A percentile compares a stretch with the other conserved stretches of the same genome.
These are phyloP conservation scores for Puccinia novopanici DNA, from an alignment of 1,284 basidiomycete species.

Conservation along the genomic window DNA sequence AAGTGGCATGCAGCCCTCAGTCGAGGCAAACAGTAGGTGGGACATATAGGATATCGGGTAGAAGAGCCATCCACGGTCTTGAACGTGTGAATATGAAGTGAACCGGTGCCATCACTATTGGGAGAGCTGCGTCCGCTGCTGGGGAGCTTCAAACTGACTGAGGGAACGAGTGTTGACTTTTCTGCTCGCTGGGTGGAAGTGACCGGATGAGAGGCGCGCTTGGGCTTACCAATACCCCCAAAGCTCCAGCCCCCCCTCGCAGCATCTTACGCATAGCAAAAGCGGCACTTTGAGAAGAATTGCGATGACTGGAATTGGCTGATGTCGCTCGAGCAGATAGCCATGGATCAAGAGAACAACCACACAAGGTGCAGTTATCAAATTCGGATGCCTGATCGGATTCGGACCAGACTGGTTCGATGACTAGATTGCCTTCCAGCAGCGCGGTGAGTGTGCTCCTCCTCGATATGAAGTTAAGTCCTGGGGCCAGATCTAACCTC, in stretches of 20 bases:
- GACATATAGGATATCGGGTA: constrained; percentile 56
- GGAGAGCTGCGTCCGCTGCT: constrained; percentile 60
- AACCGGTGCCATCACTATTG: constrained; percentile 52
- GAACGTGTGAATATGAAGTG: constrained; percentile 56
- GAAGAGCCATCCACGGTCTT: constrained; percentile 54
- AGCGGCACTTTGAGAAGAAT: constrained; percentile 16
- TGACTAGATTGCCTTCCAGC: constrained; percentile 79
- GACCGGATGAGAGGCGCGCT: constrained; percentile 35
- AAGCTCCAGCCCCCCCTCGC: constrained; percentile 53
- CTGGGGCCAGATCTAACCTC: constrained; percentile 87
- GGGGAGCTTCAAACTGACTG: constrained; percentile 52
- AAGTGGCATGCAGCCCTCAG: constrained; percentile 83
- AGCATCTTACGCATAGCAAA: constrained; percentile 54
- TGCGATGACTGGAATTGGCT: constrained; percentile 35
- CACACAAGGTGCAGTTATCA: constrained; percentile 57
- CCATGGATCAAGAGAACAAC: constrained; percentile 52
- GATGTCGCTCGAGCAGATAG: constrained; percentile 20
- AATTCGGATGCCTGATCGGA: constrained; percentile 49
- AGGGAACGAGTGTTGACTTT: constrained; percentile 51
- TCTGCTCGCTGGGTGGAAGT: constrained; percentile 36
- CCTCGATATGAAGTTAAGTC: constrained; percentile 87
- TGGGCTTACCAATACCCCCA: constrained; percentile 19
- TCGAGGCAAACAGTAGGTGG: constrained; percentile 71
- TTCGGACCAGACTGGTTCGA: constrained; percentile 75
- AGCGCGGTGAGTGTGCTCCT: constrained; percentile 83